Evolutionary conservation across 192 early-diverging fungal species (phyloP).

Genomic region (Oehlia diaphana): DNA sequence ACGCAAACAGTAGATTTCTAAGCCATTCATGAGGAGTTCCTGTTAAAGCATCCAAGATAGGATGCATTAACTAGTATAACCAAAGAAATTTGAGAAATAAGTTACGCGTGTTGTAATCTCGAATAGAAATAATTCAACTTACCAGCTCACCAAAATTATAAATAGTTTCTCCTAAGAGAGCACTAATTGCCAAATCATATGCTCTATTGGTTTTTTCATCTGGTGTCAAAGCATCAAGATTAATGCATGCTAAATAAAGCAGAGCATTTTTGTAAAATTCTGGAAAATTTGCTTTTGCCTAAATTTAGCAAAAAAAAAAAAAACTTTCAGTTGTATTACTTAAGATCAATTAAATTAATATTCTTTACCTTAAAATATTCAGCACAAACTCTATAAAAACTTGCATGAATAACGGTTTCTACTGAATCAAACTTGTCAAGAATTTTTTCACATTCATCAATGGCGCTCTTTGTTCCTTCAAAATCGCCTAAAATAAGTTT

Average conservation of each 20-base stretch:
- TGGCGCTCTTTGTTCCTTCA: slow-evolving; percentile 77
- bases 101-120: background rate
- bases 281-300: slow-evolving; percentile 87
- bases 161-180: slow-evolving; percentile 90
- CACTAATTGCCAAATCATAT: slow-evolving; percentile 87
- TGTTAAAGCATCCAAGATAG: slow-evolving; percentile 75
- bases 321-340: background rate
- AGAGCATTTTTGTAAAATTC: slow-evolving; percentile 96
- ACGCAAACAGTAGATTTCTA: slow-evolving; percentile 79
- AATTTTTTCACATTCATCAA: slow-evolving; percentile 87
- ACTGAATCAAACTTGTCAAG: slow-evolving; percentile 72
- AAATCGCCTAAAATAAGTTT: slow-evolving; percentile 75
- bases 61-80: slow-evolving; percentile 77
- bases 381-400: slow-evolving; percentile 92
- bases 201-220: slow-evolving; percentile 88
- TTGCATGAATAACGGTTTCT: slow-evolving; percentile 88
- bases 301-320: slow-evolving; percentile 6
- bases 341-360: background rate
- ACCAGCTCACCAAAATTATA: slow-evolving; percentile 99
- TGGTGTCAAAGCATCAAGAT: slow-evolving; percentile 73
- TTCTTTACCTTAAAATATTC: slow-evolving; percentile 89
- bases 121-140: slow-evolving; percentile 31
- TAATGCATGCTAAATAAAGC: slow-evolving; percentile 89
- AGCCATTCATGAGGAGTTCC: slow-evolving; percentile 87
- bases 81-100: slow-evolving; percentile 6